Base-by-base conservation (phyloP, 73 alveolate species). In the Halteria grandinella region DNA sequence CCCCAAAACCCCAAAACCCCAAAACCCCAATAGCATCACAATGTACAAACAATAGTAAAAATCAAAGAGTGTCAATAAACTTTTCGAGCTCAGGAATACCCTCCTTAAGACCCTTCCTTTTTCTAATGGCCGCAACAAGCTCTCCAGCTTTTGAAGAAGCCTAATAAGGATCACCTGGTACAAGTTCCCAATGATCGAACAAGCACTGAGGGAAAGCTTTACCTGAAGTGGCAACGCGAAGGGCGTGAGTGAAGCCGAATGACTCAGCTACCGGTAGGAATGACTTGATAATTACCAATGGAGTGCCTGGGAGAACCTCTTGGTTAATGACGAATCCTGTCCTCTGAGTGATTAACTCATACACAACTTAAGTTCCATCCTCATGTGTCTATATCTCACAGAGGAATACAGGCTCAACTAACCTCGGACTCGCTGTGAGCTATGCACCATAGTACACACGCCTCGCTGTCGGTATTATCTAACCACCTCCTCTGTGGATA, bases 201-300 rank as follows among this genome's bases (percentile, higher is more conserved):
- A 89, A 93, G 87, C 98, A 96, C 87, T 96, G 96, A 6, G 98
- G 98, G 96, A 95, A 96, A 64, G 99, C 99, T 91, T 96, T 90
- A n/a, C 99, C 99, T 48, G 89, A 79, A 57, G 99, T 96, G 34
- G 85, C 81, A 60, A 89, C 84, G 53, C 98, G 82, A 73, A 96
- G 69, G 66, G 94, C 95, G 17, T 94, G 97, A 52, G 97, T 91
- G 91, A 96, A 96, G 12, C 99, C 99, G 84, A 95, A 95, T 14
- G 98, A 91, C 87, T 95, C 99, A 57, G 98, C 89, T 57, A 94
- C 99, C 41, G 99, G 99, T 76, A 95, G 70, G 87, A 89, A 83
- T 1, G 97, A 96, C 81, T 93, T 94, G 50, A 95, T 90, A 72
- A 85, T 87, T 20, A 87, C 78, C 74, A 91, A 85, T 32, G 99